Conservation (phyloP, 768 basidiomycete genomes). For the Leccinellum rugosiceps region DNA sequence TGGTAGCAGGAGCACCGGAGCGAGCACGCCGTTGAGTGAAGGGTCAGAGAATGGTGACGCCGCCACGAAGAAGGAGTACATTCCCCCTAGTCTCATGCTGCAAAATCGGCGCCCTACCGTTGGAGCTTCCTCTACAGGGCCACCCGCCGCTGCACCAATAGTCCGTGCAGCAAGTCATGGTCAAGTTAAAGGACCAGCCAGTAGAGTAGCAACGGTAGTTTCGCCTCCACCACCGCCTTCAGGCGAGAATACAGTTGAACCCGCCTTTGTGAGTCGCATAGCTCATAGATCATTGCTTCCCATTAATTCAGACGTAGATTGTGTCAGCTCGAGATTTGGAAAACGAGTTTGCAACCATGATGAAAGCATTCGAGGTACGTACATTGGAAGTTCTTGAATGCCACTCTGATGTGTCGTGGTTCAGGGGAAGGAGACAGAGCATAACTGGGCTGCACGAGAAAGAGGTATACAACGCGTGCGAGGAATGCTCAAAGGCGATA, state of each 20-base stretch:
- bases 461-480: constrained; percentile 72
- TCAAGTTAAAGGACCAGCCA: constrained; percentile 54
- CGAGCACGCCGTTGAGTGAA: constrained; percentile 49
- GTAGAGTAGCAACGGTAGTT: constrained; percentile 50
- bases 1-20: constrained; percentile 37
- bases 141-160: constrained; percentile 29
- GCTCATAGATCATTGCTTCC: background rate
- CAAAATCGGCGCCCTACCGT: constrained; percentile 48
- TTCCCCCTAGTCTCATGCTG: constrained; percentile 73
- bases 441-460: constrained; percentile 90
- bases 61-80: constrained; percentile 49
- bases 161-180: constrained; percentile 48
- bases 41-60: constrained; percentile 53
- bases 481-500: constrained; percentile 88
- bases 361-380: constrained; percentile 74
- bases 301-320: constrained; percentile 45
- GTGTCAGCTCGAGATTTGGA: constrained; percentile 85
- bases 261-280: constrained; percentile 61
- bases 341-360: constrained; percentile 77
- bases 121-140: constrained; percentile 25
- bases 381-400: background rate
- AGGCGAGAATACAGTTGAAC: constrained; percentile 49
- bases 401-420: constrained; percentile 1
- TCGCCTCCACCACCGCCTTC: constrained; percentile 42
- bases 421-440: constrained; percentile 95